phyloP scores from a whole-genome alignment of 2,329 filamentous ascomycete species.

The Verticillium alfalfae region DNA sequence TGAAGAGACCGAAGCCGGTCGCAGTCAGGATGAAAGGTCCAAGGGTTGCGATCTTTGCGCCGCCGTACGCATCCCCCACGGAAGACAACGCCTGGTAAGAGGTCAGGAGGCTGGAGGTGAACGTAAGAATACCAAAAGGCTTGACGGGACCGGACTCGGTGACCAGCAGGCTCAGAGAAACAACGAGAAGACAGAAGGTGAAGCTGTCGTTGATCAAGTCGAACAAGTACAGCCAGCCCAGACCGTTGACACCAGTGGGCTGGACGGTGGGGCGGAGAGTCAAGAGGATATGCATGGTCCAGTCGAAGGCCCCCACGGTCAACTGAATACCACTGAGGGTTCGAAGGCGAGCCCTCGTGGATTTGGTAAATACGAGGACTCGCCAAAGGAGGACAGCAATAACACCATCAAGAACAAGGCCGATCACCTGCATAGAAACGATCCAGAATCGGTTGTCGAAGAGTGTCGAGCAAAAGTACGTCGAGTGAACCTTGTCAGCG shows the following conservation, averaged over 20 bases:
- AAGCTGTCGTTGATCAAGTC: constrained; percentile 44
- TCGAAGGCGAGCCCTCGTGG: constrained; percentile 38
- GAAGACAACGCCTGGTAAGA: constrained; percentile 27
- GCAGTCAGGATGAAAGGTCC: constrained; percentile 31
- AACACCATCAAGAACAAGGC: constrained; percentile 38
- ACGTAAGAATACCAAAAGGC: constrained; percentile 35
- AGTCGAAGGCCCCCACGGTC: constrained; percentile 18
- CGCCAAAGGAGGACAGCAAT: constrained; percentile 46
- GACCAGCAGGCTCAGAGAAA: constrained; percentile 39
- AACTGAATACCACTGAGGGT: constrained; percentile 37
- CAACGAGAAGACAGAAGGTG: constrained; percentile 34
- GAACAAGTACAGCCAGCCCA: constrained; percentile 40
- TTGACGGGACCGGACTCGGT: constrained; percentile 40
- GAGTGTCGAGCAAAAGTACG: constrained; percentile 43
- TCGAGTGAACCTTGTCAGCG: constrained; percentile 35
- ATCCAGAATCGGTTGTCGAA: constrained; percentile 31
- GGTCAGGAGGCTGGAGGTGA: constrained; percentile 31
- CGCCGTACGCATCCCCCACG: constrained; percentile 40
- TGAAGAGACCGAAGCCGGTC: constrained; percentile 34
- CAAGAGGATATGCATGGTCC: constrained; percentile 15
- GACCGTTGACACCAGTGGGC: constrained; percentile 18
- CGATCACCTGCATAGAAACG: constrained; percentile 35
- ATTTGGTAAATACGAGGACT: constrained; percentile 44
- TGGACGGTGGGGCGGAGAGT: constrained; percentile 9
- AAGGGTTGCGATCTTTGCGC: constrained; percentile 27